Conservation (phyloP, 306 rosid species). For the Cotoneaster glaucophyllus region DNA sequence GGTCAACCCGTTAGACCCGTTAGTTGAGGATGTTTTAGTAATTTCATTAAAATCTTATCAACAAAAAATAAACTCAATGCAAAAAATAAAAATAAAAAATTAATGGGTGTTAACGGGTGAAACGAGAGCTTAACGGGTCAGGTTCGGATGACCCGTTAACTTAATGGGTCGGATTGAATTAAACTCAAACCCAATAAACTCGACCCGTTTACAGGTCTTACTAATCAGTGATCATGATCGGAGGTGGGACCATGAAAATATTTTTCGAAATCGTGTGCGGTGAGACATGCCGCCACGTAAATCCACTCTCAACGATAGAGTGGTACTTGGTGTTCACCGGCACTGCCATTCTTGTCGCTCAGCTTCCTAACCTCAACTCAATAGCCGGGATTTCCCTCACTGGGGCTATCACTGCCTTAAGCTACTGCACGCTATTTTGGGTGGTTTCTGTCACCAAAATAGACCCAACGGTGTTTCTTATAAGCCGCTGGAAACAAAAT, state of each 20-base stretch:
- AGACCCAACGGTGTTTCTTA: conserved; percentile 26
- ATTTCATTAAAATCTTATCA: too few relatives aligned
- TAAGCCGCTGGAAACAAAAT: conserved; percentile 23
- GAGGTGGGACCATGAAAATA: conserved; percentile 69
- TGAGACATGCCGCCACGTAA: conserved; percentile 18
- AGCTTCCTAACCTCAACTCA: conserved; percentile 74
- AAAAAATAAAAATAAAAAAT: too few relatives aligned
- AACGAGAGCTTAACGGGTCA: too few relatives aligned
- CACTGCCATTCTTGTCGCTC: conserved; percentile 53
- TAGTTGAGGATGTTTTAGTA: too few relatives aligned
- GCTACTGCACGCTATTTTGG: conserved; percentile 58
- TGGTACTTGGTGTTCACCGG: conserved; percentile 60
- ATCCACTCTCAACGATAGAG: conserved; percentile 35
- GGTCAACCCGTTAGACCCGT: too few relatives aligned
- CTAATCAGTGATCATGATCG: too few relatives aligned
- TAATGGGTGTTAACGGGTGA: too few relatives aligned
- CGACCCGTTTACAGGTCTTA: too few relatives aligned
- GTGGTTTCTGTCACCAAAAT: conserved; percentile 36
- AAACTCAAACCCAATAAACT: too few relatives aligned
- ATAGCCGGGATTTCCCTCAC: conserved; percentile 60
- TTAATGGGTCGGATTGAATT: too few relatives aligned
- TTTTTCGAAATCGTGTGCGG: conserved; percentile 44
- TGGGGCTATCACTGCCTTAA: conserved; percentile 56
- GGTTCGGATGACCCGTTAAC: too few relatives aligned
- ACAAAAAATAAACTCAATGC: too few relatives aligned